Base-by-base conservation (phyloP, 495 filamentous ascomycete species). In the Penicillium canariense region DNA sequence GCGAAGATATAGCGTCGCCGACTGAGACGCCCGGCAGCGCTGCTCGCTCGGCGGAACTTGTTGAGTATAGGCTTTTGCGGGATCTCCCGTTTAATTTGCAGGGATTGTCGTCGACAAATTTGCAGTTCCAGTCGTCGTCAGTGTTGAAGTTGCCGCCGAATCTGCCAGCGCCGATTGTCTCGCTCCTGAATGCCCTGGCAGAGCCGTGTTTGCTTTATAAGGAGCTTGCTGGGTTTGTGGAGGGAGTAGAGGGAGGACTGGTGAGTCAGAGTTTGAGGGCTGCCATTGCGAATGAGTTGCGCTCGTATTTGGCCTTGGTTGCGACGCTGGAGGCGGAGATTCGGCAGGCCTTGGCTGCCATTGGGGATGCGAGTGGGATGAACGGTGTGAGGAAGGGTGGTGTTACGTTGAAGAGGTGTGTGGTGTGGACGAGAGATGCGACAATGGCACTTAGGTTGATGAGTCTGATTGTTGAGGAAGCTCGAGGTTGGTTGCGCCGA, bases 351-450 rank as follows among this genome's bases (percentile, higher is more conserved):
- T 58, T 77, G 57, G 73, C 91, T 52, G 77, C 84, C 9, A 80
- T 86, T 46, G 71, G 88, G 10, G 85, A 91, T 59, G 81, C 84
- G 35, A 77, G 71, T 15, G 81, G 85, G 23, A 79, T 84, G 1
- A 75, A 83, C 50, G 81, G 80, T 31, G 80, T 92, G 38, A 84
- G 89, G 10, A 96, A 91, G 59, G 88, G 88, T 7, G 90, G 90
- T n/a, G 93, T 99, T 22, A 97, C 94, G 1, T 74, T 99, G 43
- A 97, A 97, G 64, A 80, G 95, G 53, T 99, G 94, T 65, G 87
- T 97, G 17, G 86, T 99, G 14, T 99, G 95, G 95, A 97, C 91
- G 5, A 84, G 93, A 56, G 95, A 97, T 69, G 90, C 95, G 5
- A 97, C 95, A 4, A 95, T 97, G 89, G 94, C 91, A 0, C 73